phyloP scores from a whole-genome alignment of 2,329 filamentous ascomycete species.

The Lachnellula cervina region DNA sequence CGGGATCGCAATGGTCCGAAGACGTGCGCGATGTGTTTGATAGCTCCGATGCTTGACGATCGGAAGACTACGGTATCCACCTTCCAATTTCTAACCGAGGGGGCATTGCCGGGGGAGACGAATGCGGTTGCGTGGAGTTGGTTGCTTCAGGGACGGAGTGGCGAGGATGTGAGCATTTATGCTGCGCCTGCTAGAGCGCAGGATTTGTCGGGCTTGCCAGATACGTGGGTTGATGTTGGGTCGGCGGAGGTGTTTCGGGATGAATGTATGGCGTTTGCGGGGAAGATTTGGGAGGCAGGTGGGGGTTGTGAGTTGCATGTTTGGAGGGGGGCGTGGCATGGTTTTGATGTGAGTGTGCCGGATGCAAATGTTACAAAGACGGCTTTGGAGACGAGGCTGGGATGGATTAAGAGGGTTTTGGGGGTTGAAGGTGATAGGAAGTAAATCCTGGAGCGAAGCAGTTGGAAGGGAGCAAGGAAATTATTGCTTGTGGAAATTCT shows the following conservation, averaged over 20 bases:
- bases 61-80: slow-evolving; percentile 6
- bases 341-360: slow-evolving; percentile 10
- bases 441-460: too few species aligned
- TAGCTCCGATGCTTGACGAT: slow-evolving; percentile 30
- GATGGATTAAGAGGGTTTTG: slow-evolving; percentile 1
- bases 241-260: slow-evolving; percentile 12
- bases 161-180: neutral
- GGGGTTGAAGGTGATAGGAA: neutral
- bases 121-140: neutral
- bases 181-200: slow-evolving; percentile 7
- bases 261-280: slow-evolving; percentile 12
- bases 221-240: slow-evolving; percentile 13
- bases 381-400: neutral
- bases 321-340: slow-evolving; percentile 12
- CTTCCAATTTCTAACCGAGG: neutral
- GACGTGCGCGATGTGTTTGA: slow-evolving; percentile 25
- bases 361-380: neutral
- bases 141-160: neutral
- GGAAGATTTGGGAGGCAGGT: slow-evolving; percentile 1
- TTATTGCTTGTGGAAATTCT: too few species aligned
- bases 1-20: slow-evolving; percentile 20
- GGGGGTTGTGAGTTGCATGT: slow-evolving; percentile 12
- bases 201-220: slow-evolving; percentile 7
- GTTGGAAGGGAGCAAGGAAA: too few species aligned
- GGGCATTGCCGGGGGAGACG: neutral